A percentile compares a stretch with the other conserved stretches of the same genome.
These are phyloP conservation scores for Posidonia oceanica DNA, from an alignment of 116 monocot species.

Conservation along the genomic window DNA sequence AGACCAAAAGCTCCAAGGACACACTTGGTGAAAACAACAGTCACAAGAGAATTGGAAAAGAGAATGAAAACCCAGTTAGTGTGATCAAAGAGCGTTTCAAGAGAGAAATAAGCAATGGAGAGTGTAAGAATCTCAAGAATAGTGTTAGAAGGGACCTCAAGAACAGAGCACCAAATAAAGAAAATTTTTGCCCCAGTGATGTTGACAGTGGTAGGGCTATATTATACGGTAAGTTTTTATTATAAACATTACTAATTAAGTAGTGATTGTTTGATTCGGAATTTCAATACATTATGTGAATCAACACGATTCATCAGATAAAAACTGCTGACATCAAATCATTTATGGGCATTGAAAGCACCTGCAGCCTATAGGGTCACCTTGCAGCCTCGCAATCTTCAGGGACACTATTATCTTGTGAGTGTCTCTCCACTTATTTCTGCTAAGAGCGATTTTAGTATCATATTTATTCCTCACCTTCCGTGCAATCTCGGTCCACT, in stretches of 20 bases:
- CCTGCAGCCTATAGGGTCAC: conserved; percentile 3
- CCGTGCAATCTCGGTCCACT: not conserved
- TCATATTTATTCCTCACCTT: not conserved
- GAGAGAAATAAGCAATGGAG: not conserved
- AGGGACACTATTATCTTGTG: conserved; percentile 16
- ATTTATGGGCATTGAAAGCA: not conserved
- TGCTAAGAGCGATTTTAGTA: not conserved
- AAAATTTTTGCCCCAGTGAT: not conserved
- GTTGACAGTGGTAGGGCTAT: not conserved
- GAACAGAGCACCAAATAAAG: not conserved
- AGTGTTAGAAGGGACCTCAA: not conserved
- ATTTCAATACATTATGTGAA: not conserved
- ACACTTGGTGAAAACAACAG: not conserved
- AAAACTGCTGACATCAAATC: not conserved
- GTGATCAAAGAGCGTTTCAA: not conserved
- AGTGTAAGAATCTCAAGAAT: not conserved
- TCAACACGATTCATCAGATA: no score
- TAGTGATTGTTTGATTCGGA: not conserved
- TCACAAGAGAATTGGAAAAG: not conserved
- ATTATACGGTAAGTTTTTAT: not conserved
- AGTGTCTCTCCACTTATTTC: not conserved
- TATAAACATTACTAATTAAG: not conserved
- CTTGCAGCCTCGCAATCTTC: conserved; percentile 5
- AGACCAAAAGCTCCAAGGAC: not conserved
- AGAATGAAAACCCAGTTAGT: not conserved